Evolutionary conservation across 1,284 basidiomycete species (phyloP).

Genomic region (Porphyrellus sp.): DNA sequence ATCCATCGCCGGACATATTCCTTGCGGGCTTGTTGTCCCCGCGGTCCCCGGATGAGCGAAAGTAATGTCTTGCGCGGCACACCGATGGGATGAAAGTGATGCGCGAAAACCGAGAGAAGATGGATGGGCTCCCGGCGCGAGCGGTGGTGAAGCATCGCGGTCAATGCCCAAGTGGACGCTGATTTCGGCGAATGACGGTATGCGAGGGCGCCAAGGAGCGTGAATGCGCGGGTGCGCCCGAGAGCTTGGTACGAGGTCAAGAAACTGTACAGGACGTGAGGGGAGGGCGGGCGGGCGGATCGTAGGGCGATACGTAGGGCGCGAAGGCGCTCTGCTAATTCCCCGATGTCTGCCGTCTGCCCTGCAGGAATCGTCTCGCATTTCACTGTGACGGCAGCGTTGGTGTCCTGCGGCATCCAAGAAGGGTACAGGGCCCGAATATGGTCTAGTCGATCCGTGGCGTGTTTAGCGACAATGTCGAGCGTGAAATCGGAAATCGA

Average conservation of each 20-base stretch:
- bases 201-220: slow-evolving; percentile 26
- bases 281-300: slow-evolving; percentile 25
- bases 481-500: slow-evolving; percentile 30
- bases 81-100: slow-evolving; percentile 36
- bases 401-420: slow-evolving; percentile 5
- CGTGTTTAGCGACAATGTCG: slow-evolving; percentile 17
- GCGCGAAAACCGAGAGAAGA: slow-evolving; percentile 29
- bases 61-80: slow-evolving; percentile 32
- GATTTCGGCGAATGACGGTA: slow-evolving; percentile 27
- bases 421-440: slow-evolving; percentile 19
- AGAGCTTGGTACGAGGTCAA: slow-evolving; percentile 25
- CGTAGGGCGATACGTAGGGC: slow-evolving; percentile 24
- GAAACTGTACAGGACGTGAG: slow-evolving; percentile 21
- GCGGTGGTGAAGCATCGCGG: slow-evolving; percentile 39
- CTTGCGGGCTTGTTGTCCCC: slow-evolving; percentile 7
- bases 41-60: slow-evolving; percentile 16
- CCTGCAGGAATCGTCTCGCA: slow-evolving; percentile 1
- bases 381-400: neutral
- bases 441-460: slow-evolving; percentile 12
- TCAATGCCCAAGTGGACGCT: slow-evolving; percentile 35
- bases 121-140: slow-evolving; percentile 18
- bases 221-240: slow-evolving; percentile 22
- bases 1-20: slow-evolving; percentile 6
- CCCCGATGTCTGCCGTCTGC: slow-evolving; percentile 2
- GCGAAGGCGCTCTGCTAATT: slow-evolving; percentile 24